Conservation (phyloP, 768 basidiomycete species). For the Tulasnella sp. region DNA sequence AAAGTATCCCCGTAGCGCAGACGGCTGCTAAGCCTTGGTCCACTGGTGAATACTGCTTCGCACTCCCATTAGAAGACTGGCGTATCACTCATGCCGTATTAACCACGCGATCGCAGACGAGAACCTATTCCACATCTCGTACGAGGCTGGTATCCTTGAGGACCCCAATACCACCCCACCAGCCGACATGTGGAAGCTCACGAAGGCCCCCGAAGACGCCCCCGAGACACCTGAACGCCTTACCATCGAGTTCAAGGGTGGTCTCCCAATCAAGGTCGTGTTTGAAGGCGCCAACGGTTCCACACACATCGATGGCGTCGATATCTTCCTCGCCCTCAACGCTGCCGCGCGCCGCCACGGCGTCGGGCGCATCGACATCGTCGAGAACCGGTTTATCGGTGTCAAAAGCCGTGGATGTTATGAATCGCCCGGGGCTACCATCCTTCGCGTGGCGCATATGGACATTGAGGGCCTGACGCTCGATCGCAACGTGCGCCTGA, state of each 20-base stretch:
- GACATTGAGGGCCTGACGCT: slow-evolving; percentile 97
- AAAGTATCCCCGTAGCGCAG: slow-evolving; percentile 86
- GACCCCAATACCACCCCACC: slow-evolving; percentile 93
- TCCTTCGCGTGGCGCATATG: slow-evolving; percentile 88
- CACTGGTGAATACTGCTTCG: slow-evolving; percentile 44
- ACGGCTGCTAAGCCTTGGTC: slow-evolving; percentile 98
- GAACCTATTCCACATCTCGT: slow-evolving; percentile 99
- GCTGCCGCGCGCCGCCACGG: slow-evolving; percentile 89
- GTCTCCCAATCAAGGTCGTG: slow-evolving; percentile 77
- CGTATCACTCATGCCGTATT: no score
- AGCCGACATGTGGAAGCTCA: slow-evolving; percentile 98
- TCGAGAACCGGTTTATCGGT: slow-evolving; percentile 98
- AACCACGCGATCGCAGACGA: slow-evolving; percentile 45
- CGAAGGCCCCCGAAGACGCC: slow-evolving; percentile 67
- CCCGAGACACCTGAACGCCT: slow-evolving; percentile 70
- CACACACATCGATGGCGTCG: slow-evolving; percentile 75
- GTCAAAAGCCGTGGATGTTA: slow-evolving; percentile 99
- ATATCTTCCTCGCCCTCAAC: slow-evolving; percentile 88
- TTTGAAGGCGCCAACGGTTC: not conserved
- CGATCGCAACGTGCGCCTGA: slow-evolving; percentile 89
- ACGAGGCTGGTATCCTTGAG: slow-evolving; percentile 98
- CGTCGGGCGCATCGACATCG: slow-evolving; percentile 94
- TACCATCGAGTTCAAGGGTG: slow-evolving; percentile 72
- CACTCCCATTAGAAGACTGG: no score
- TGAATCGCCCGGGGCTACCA: slow-evolving; percentile 93